Conservation (phyloP, 257 asterid species). For the Forsythia viridissima region DNA sequence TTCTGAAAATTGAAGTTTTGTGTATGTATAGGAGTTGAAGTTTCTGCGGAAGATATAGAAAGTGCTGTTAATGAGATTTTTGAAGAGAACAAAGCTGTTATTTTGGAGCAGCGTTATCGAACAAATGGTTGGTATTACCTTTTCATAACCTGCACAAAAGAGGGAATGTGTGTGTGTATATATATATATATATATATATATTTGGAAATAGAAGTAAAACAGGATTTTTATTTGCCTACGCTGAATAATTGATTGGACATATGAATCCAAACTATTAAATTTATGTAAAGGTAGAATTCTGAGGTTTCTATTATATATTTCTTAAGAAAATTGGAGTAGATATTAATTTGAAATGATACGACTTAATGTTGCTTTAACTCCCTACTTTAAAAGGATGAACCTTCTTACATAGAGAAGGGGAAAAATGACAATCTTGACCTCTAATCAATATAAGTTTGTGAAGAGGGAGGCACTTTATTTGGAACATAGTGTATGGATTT, state of each 20-base stretch:
- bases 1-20: constrained; percentile 12
- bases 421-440: background rate
- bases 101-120: constrained; percentile 81
- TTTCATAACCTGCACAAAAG: constrained; percentile 5
- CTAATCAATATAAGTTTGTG: background rate
- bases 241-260: background rate
- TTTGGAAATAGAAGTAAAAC: background rate
- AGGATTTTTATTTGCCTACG: background rate
- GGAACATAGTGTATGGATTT: background rate
- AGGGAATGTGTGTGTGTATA: background rate
- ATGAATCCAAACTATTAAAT: background rate
- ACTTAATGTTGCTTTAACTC: background rate
- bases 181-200: too few species aligned
- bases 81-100: constrained; percentile 60
- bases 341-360: background rate
- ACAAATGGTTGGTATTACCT: constrained; percentile 65
- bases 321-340: background rate
- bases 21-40: constrained; percentile 69
- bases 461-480: background rate
- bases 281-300: background rate
- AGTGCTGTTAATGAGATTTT: constrained; percentile 59
- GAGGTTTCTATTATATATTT: background rate
- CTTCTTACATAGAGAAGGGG: background rate
- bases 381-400: background rate
- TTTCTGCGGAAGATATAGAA: constrained; percentile 66